Percentiles rank a stretch among this genome's conserved stretches.
These are phyloP conservation scores for Amphibolis antarctica DNA, from an alignment of 106 monocot species.

Conservation along the genomic window DNA sequence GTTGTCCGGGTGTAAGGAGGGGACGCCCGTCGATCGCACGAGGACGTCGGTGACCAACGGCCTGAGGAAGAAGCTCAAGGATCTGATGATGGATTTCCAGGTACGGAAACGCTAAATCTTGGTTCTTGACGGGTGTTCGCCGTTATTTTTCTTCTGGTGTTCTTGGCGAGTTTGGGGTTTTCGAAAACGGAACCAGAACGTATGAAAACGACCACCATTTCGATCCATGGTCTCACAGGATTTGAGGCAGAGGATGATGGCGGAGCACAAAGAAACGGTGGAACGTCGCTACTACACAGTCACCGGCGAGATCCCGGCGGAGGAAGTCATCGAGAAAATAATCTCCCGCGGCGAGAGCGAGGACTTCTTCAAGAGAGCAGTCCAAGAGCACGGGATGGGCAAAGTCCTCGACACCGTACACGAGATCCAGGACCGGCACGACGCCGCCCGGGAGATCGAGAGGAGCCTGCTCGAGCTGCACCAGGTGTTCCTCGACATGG, in stretches of 20 bases:
- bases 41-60: conserved; percentile 25
- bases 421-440: conserved; percentile 27
- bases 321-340: conserved; percentile 22
- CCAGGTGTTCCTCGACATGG: conserved; percentile 35
- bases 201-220: not conserved
- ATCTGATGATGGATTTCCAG: conserved; percentile 33
- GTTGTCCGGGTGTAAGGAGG: conserved; percentile 20
- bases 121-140: too few species aligned
- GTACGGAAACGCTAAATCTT: not conserved
- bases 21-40: conserved; percentile 21
- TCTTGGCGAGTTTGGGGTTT: too few species aligned
- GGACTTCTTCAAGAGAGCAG: conserved; percentile 21
- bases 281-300: conserved; percentile 23
- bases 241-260: conserved; percentile 23
- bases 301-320: conserved; percentile 14
- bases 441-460: conserved; percentile 25
- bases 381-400: conserved; percentile 17
- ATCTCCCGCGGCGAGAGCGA: conserved; percentile 15
- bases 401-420: conserved; percentile 17
- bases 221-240: not conserved
- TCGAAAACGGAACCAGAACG: too few species aligned
- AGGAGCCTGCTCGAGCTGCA: conserved; percentile 26
- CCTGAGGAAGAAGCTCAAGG: conserved; percentile 19
- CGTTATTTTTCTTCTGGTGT: too few species aligned
- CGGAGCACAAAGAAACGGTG: conserved; percentile 27